Percentiles rank a stretch among this genome's conserved stretches.
Conservation (phyloP, 352 stramenopile genomes). For the Phytophthora cactorum region DNA sequence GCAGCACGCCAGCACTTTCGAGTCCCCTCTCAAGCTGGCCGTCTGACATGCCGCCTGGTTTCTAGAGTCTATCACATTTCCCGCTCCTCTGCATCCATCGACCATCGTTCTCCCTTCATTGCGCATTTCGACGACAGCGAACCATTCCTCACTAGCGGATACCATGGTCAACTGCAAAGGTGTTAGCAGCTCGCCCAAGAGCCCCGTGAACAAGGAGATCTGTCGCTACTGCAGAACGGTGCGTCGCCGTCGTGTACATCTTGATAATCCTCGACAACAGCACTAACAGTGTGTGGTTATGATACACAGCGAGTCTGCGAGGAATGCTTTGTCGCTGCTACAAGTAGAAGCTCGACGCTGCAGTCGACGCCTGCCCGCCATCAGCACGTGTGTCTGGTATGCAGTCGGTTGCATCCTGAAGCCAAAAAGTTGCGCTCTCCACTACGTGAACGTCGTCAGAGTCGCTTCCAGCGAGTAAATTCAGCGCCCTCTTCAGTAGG, state of each 20-base stretch:
- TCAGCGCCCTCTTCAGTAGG: constrained; percentile 20
- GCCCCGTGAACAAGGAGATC: constrained; percentile 23
- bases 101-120: constrained; percentile 7
- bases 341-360: constrained; percentile 6
- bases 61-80: constrained; percentile 17
- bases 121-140: constrained; percentile 17
- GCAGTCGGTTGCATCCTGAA: constrained; percentile 24
- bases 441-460: constrained; percentile 6
- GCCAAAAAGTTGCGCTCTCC: constrained; percentile 8
- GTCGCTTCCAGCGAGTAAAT: constrained; percentile 20
- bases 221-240: constrained; percentile 42
- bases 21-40: constrained; percentile 23
- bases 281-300: constrained; percentile 6
- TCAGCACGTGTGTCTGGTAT: constrained; percentile 33
- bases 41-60: constrained; percentile 34
- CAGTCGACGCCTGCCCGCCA: constrained; percentile 5
- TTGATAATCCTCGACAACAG: constrained; percentile 4
- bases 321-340: constrained; percentile 24
- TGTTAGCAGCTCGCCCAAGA: not conserved
- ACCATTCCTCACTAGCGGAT: constrained; percentile 6
- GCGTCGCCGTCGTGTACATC: not conserved
- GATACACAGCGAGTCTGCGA: constrained; percentile 35
- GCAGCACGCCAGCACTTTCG: constrained; percentile 24
- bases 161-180: constrained; percentile 38
- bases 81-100: constrained; percentile 23